Evolutionary conservation across 78 protist genomes (phyloP).

Genomic region (Dictyostelium brefeldianum): DNA sequence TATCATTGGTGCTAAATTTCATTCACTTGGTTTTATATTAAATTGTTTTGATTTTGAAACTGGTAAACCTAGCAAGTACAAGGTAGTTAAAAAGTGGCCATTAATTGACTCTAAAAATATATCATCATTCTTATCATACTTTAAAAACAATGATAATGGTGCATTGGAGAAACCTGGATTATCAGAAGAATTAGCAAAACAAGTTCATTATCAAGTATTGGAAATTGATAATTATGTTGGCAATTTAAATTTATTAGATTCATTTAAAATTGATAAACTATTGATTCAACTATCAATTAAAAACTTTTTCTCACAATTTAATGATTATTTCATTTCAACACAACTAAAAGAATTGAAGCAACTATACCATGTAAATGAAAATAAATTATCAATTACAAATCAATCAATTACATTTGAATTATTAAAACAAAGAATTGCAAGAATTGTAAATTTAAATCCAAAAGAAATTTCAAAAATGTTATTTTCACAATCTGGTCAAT

Average conservation of each 20-base stretch:
- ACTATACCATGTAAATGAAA: background rate
- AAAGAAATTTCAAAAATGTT: background rate
- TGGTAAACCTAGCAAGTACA: constrained; percentile 14
- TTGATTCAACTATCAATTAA: constrained; percentile 1
- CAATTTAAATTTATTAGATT: background rate
- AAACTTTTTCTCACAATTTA: background rate
- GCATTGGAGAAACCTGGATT: background rate
- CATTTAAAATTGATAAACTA: background rate
- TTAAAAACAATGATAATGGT: constrained; percentile 27
- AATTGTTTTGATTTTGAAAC: background rate
- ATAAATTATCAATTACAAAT: background rate
- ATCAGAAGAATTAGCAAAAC: background rate
- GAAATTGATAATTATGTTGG: background rate
- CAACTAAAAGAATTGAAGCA: constrained; percentile 24
- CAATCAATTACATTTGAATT: background rate
- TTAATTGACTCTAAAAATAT: background rate
- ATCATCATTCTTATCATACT: background rate
- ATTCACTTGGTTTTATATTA: background rate
- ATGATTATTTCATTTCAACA: constrained; percentile 1
- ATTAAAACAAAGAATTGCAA: constrained; percentile 10
- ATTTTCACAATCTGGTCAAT: background rate
- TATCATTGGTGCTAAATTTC: background rate
- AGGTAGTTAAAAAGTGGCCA: constrained; percentile 14
- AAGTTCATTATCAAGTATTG: background rate
- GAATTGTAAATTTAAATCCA: constrained; percentile 10